These are phyloP conservation scores for Ambrosiella cleistominuta DNA, from an alignment of 2,329 filamentous ascomycete genomes.

Conservation along the genomic window DNA sequence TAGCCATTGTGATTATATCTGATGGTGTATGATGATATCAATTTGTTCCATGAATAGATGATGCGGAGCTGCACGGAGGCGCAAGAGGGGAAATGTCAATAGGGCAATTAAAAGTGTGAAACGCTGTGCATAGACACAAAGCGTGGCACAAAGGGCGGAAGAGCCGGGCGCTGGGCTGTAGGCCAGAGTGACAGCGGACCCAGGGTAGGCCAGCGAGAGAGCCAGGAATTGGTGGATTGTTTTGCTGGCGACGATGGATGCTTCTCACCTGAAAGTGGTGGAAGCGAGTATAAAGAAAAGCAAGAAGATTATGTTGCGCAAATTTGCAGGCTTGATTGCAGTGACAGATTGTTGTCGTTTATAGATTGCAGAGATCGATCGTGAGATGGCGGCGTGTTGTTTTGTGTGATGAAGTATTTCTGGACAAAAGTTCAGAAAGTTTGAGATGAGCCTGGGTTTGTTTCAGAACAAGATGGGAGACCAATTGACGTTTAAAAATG, in stretches of 20 bases:
- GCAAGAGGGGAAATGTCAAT: not conserved
- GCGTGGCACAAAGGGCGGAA: constrained; percentile 10
- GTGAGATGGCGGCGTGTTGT: constrained; percentile 16
- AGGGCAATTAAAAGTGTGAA: not conserved
- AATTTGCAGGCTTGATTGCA: not conserved
- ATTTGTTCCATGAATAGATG: not conserved
- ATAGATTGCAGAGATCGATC: constrained; percentile 13
- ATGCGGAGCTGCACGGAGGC: not conserved
- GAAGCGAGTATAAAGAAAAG: constrained; percentile 7
- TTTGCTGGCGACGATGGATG: not conserved
- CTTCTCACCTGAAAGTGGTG: not conserved
- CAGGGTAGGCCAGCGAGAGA: not conserved
- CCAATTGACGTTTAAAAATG: too few relatives aligned
- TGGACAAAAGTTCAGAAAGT: too few relatives aligned
- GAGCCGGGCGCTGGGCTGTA: constrained; percentile 7
- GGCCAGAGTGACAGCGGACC: constrained; percentile 3
- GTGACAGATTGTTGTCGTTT: constrained; percentile 1
- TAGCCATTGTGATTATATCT: constrained; percentile 5
- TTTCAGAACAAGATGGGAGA: too few relatives aligned
- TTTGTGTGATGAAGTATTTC: not conserved
- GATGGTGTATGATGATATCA: not conserved
- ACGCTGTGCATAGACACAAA: constrained; percentile 5
- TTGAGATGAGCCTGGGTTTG: too few relatives aligned
- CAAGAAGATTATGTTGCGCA: not conserved
- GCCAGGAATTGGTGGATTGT: not conserved